These are phyloP conservation scores for Verticillium nubilum DNA, from an alignment of 2,329 filamentous ascomycete genomes.

Conservation along the genomic window DNA sequence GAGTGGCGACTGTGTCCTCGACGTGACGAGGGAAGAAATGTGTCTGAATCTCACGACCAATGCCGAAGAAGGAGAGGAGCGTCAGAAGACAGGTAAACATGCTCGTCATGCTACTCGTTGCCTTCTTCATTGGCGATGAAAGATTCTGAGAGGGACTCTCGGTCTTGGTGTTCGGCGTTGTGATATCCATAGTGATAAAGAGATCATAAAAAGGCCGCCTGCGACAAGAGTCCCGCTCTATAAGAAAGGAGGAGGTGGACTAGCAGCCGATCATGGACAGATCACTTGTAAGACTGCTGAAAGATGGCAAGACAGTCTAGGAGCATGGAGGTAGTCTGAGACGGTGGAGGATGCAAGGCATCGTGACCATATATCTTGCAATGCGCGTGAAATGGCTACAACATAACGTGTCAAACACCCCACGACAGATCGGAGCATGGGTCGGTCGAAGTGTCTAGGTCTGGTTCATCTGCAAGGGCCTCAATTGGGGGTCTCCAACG, in stretches of 20 bases:
- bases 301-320: background rate
- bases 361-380: background rate
- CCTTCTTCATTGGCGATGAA: background rate
- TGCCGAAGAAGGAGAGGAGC: conserved; percentile 8
- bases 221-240: background rate
- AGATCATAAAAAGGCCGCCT: background rate
- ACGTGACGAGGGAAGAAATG: background rate
- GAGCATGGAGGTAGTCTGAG: background rate
- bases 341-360: background rate
- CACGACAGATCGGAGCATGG: no score
- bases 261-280: background rate
- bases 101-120: background rate
- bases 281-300: background rate
- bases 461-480: background rate
- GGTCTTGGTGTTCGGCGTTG: background rate
- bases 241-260: background rate
- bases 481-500: background rate
- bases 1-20: background rate
- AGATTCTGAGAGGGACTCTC: background rate
- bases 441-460: background rate
- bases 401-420: background rate
- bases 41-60: conserved; percentile 5
- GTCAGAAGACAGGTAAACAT: conserved; percentile 6
- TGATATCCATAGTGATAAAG: background rate
- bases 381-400: background rate